phyloP scores from a whole-genome alignment of 345 rosid species.

The Zanthoxylum bungeanum region DNA sequence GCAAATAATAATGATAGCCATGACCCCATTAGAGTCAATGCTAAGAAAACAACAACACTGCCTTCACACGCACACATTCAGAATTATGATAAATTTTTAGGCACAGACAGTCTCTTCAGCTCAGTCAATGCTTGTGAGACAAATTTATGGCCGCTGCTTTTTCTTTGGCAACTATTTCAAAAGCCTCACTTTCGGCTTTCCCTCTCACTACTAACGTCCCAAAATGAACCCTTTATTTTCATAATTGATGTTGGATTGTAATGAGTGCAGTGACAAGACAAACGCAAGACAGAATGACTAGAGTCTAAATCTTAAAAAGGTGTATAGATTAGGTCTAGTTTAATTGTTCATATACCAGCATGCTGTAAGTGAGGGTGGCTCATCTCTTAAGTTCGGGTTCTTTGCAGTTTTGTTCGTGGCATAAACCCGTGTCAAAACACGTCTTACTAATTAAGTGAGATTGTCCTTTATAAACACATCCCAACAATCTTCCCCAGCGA shows the following conservation, averaged over 20 bases:
- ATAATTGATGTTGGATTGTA: conserved; percentile 16
- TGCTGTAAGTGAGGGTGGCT: neutral
- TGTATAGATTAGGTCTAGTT: neutral
- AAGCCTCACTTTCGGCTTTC: conserved; percentile 10
- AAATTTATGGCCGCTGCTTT: conserved; percentile 29
- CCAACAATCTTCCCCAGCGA: too few species aligned
- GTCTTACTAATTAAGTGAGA: too few species aligned
- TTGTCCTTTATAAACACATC: too few species aligned
- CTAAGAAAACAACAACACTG: conserved; percentile 4
- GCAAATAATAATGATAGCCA: neutral
- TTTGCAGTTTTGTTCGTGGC: too few species aligned
- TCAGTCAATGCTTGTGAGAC: conserved; percentile 9
- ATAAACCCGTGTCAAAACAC: too few species aligned
- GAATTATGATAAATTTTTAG: conserved; percentile 17
- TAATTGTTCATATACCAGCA: neutral
- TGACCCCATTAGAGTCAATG: neutral
- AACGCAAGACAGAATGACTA: neutral
- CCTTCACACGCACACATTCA: conserved; percentile 7
- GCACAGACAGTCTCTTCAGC: neutral
- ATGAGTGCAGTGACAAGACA: neutral
- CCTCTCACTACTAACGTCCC: conserved; percentile 2
- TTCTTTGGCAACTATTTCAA: conserved; percentile 1
- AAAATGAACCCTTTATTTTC: conserved; percentile 9
- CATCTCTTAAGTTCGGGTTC: too few species aligned
- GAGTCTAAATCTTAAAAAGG: neutral